Evolutionary conservation across 2,329 filamentous ascomycete genomes (phyloP).

Genomic region (Hymenotorrendiella dingleyae): DNA sequence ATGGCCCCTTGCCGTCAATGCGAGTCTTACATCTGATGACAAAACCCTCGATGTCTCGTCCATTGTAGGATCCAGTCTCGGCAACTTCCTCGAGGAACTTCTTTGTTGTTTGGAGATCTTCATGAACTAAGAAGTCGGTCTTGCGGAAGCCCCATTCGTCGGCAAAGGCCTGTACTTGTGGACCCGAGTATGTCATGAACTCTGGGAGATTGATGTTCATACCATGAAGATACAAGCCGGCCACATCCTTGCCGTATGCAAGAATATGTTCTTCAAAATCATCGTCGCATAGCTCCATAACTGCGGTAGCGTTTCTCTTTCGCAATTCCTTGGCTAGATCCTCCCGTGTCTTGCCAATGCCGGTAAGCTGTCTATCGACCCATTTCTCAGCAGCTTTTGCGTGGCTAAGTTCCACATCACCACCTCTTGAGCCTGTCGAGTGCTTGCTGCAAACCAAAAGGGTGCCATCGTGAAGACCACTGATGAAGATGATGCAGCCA

Average conservation of each 20-base stretch:
- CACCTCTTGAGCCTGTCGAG: constrained; percentile 73
- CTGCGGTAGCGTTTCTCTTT: constrained; percentile 81
- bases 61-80: constrained; percentile 83
- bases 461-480: constrained; percentile 81
- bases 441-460: constrained; percentile 98
- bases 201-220: constrained; percentile 93
- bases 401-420: constrained; percentile 72
- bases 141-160: constrained; percentile 91
- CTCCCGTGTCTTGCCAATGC: constrained; percentile 69
- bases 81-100: constrained; percentile 77
- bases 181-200: constrained; percentile 80
- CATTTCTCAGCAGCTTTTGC: constrained; percentile 76
- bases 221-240: constrained; percentile 91
- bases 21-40: constrained; percentile 78
- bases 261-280: constrained; percentile 95
- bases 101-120: constrained; percentile 69
- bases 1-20: constrained; percentile 47
- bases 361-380: constrained; percentile 71
- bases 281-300: constrained; percentile 95
- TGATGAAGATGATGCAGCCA: constrained; percentile 98
- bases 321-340: constrained; percentile 74
- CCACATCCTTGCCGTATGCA: constrained; percentile 73
- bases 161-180: constrained; percentile 83
- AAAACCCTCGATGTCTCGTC: constrained; percentile 92
- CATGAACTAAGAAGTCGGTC: constrained; percentile 71